Conservation (phyloP, 2,329 filamentous ascomycete genomes). For the Diaporthe australafricana region DNA sequence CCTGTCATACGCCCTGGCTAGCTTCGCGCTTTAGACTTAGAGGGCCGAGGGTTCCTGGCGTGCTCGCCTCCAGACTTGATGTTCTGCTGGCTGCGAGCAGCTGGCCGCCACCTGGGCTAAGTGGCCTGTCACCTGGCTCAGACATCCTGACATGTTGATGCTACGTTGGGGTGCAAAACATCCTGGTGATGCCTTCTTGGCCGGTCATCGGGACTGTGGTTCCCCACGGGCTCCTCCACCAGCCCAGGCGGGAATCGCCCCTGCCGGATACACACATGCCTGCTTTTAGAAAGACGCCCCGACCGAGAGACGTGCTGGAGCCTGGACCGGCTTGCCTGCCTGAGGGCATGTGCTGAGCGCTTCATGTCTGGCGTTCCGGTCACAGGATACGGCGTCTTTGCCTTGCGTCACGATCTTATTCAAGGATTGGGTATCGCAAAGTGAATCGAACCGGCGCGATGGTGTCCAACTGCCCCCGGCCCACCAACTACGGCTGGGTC, state of each 20-base stretch:
- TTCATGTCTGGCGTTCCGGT: no score
- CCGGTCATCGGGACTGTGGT: background rate
- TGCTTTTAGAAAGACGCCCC: background rate
- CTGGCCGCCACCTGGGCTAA: background rate
- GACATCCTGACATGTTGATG: no score
- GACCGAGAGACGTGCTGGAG: background rate
- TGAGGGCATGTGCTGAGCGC: no score
- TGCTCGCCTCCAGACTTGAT: background rate
- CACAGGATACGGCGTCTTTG: no score
- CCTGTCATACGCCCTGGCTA: constrained; percentile 8
- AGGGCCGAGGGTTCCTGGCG: background rate
- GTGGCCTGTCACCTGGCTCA: background rate
- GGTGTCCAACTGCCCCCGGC: no score
- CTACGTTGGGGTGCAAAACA: background rate
- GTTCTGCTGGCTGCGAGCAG: background rate
- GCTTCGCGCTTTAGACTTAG: background rate
- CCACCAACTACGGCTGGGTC: no score
- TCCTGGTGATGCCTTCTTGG: background rate
- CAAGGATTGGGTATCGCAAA: no score
- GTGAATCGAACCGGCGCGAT: no score
- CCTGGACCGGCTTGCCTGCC: no score
- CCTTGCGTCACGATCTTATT: no score
- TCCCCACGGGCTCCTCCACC: background rate
- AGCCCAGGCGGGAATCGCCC: background rate
- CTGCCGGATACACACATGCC: background rate